These are phyloP conservation scores for Arctium minus DNA, from an alignment of 129 eudicot species.

Conservation along the genomic window DNA sequence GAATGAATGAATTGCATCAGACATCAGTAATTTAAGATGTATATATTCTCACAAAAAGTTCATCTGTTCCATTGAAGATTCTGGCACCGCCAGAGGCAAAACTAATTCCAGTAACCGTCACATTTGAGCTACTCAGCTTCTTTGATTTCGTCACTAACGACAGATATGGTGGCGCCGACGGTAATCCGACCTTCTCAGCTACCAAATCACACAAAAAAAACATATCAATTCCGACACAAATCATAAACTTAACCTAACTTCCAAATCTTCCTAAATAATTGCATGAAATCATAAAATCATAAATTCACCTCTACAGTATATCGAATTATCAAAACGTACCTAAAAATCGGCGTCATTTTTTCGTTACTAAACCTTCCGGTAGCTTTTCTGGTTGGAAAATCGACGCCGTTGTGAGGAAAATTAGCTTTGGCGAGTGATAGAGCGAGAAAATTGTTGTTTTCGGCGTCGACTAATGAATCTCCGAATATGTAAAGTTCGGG, in stretches of 20 bases:
- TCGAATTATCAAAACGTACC: slow-evolving; percentile 32
- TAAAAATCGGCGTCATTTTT: slow-evolving; percentile 83
- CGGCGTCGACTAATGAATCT: slow-evolving; percentile 77
- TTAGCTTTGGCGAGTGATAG: slow-evolving; percentile 64
- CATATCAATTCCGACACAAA: neutral
- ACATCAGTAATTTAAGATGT: neutral
- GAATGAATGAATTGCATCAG: neutral
- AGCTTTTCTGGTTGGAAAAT: slow-evolving; percentile 57
- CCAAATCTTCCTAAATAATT: too few relatives aligned
- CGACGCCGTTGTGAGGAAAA: slow-evolving; percentile 80
- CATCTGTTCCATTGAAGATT: slow-evolving; percentile 58
- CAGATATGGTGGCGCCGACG: slow-evolving; percentile 54
- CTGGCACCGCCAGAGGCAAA: slow-evolving; percentile 86
- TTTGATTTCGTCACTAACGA: slow-evolving; percentile 29
- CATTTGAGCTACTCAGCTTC: slow-evolving; percentile 29
- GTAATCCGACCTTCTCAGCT: slow-evolving; percentile 80
- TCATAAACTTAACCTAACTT: neutral
- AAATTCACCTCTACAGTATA: neutral
- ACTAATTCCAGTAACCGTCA: slow-evolving; percentile 53
- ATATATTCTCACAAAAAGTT: slow-evolving; percentile 38
- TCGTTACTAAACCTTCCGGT: slow-evolving; percentile 86
- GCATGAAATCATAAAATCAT: neutral
- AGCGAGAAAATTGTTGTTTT: slow-evolving; percentile 62
- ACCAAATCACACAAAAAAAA: slow-evolving; percentile 15
- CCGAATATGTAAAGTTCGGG: slow-evolving; percentile 67